Evolutionary conservation across 108 stramenopile species (phyloP), one percentile per base, ranked within the genome.

Genomic region (Bacterosira constricta): DNA sequence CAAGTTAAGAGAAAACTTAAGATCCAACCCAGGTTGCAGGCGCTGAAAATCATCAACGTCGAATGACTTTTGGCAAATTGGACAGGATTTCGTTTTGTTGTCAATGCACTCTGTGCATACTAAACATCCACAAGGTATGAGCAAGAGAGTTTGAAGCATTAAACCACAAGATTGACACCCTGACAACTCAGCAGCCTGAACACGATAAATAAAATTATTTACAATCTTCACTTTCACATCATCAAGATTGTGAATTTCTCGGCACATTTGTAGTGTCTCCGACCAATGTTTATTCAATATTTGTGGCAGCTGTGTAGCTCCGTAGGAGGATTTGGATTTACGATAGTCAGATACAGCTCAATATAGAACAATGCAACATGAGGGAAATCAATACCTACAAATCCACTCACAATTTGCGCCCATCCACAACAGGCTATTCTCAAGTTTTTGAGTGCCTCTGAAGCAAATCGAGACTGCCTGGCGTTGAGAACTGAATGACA

Each of bases 31-130:
- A 0, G 93, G 93, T 63, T 94, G 93, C 6, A 94, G 79, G 10
- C 72, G 51, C 56, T 95, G 94, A 70, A 96, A 90, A 11, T 87
- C 75, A 75, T 96, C 90, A 17, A 88, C 79, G 65, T 93, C 89
- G 72, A 90, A 96, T 4, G 30, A 26, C 37, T 66, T 54, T 3
- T 74, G 63, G 41, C 95, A 96, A 20, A 75, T 55, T 1, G 77
- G 71, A 42, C 89, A 90, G 1, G 61, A 59, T 12, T 37, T 72
- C 11, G 77, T 79, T 47, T 69, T n/a, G 38, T 68, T 79, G 72
- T 83, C 42, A 21, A 89, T 73, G 61, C 95, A 96, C 59, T 96
- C 95, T n/a, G 95, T 83, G 74, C 95, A 96, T 25, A 93, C 72
- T 4, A 90, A 69, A 54, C 80, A 56, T 11, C 86, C 92, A 53